Percentiles rank a stretch among this genome's conserved stretches.
Conservation (phyloP, 2,329 filamentous ascomycete species). For the Cladorrhinum sp. region DNA sequence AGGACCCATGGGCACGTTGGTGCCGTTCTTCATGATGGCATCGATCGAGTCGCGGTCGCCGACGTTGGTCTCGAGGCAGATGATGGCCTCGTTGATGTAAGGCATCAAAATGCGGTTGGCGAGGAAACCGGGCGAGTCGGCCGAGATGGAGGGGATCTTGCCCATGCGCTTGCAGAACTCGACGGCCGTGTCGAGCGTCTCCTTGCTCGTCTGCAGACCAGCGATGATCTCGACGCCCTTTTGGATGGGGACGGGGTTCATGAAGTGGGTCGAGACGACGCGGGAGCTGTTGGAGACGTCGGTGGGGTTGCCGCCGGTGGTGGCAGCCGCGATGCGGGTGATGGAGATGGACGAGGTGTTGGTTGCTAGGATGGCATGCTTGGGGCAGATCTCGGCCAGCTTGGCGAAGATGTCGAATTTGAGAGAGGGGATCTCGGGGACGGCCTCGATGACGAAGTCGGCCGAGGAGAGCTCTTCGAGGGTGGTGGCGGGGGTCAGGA, state of each 20-base stretch:
- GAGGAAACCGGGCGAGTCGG: conserved; percentile 89
- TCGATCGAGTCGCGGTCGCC: conserved; percentile 90
- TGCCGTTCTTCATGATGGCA: conserved; percentile 98
- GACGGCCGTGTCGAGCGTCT: conserved; percentile 77
- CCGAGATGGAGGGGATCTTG: conserved; percentile 83
- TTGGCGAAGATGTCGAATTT: conserved; percentile 85
- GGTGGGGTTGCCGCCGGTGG: conserved; percentile 66
- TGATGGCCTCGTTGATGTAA: conserved; percentile 97
- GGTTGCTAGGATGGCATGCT: conserved; percentile 87
- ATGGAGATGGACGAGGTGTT: conserved; percentile 99
- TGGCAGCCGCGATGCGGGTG: conserved; percentile 88
- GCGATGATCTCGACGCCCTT: conserved; percentile 98
- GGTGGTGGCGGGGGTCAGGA: conserved; percentile 66
- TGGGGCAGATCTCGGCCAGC: conserved; percentile 75
- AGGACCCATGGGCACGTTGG: conserved; percentile 97
- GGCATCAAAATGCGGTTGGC: conserved; percentile 98
- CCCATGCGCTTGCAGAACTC: conserved; percentile 89
- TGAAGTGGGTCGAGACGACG: conserved; percentile 95
- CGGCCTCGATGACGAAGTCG: conserved; percentile 97
- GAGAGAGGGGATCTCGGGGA: conserved; percentile 84
- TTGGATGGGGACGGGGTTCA: conserved; percentile 97
- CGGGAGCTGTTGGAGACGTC: conserved; percentile 80
- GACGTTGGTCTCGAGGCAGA: conserved; percentile 91
- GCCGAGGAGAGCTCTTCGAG: conserved; percentile 76
- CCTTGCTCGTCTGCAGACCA: conserved; percentile 82